phyloP scores from a whole-genome alignment of 768 basidiomycete species.

The Termitomyces eurrhizus region DNA sequence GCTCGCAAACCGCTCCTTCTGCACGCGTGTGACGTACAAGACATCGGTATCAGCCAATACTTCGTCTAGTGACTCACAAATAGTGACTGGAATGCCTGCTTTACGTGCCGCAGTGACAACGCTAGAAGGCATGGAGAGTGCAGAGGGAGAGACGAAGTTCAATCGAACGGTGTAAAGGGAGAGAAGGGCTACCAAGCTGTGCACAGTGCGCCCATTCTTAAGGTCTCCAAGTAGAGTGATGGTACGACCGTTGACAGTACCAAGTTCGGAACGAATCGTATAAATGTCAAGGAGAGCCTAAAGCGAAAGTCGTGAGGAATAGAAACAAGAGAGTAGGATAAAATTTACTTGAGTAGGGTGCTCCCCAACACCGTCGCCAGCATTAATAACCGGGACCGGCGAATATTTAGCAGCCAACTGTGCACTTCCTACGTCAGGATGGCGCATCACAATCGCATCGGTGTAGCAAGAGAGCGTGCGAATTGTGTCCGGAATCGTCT shows the following conservation, averaged over 20 bases:
- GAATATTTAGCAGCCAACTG: constrained; percentile 95
- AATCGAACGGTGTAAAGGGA: constrained; percentile 90
- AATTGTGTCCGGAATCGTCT: constrained; percentile 89
- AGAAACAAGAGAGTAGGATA: background rate
- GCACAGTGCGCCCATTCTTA: constrained; percentile 97
- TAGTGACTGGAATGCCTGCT: constrained; percentile 73
- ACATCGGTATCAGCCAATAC: constrained; percentile 93
- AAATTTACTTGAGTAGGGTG: constrained; percentile 87
- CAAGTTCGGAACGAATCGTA: constrained; percentile 96
- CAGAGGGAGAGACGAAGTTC: constrained; percentile 90
- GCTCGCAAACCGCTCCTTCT: constrained; percentile 87
- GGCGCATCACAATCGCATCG: constrained; percentile 91
- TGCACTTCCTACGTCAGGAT: constrained; percentile 92
- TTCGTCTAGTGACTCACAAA: constrained; percentile 87
- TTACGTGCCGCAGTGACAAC: constrained; percentile 83
- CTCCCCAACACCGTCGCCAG: constrained; percentile 95
- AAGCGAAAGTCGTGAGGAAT: constrained; percentile 6
- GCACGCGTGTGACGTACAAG: constrained; percentile 92
- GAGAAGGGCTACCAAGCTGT: constrained; percentile 89
- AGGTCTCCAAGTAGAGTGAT: constrained; percentile 93
- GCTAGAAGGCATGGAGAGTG: constrained; percentile 83
- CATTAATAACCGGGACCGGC: constrained; percentile 93
- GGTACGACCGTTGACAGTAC: constrained; percentile 94
- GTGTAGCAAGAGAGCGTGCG: constrained; percentile 93
- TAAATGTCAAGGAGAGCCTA: constrained; percentile 85